Evolutionary conservation across 495 filamentous ascomycete species (phyloP).

Genomic region (Hypoxylon fuscum): DNA sequence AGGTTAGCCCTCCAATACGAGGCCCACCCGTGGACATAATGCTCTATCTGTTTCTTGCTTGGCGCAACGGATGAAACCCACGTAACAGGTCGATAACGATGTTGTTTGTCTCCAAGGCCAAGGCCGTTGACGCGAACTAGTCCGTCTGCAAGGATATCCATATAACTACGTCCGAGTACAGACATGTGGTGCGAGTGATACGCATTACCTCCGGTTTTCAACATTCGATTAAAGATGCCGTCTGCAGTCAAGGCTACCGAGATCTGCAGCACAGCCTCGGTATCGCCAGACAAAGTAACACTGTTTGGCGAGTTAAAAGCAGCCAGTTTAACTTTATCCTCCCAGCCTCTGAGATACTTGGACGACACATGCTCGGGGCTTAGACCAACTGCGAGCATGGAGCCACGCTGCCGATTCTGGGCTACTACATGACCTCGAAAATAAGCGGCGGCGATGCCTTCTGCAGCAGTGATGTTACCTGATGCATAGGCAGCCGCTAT

Average conservation of each 20-base stretch:
- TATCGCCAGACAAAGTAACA: slow-evolving; percentile 57
- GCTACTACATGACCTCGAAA: slow-evolving; percentile 54
- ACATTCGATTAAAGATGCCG: slow-evolving; percentile 47
- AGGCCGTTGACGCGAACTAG: too few relatives aligned
- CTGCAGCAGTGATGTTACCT: slow-evolving; percentile 42
- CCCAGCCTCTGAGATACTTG: slow-evolving; percentile 45
- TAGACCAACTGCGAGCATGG: slow-evolving; percentile 61
- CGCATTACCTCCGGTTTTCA: slow-evolving; percentile 58
- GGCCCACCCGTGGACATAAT: too few relatives aligned
- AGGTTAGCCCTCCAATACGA: slow-evolving; percentile 56
- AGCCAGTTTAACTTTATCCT: slow-evolving; percentile 46
- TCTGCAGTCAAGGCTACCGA: slow-evolving; percentile 50
- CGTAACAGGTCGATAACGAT: too few relatives aligned
- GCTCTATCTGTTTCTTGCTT: not conserved
- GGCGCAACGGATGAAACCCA: slow-evolving; percentile 29
- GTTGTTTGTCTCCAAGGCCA: too few relatives aligned
- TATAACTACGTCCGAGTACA: slow-evolving; percentile 50
- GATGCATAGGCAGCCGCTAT: slow-evolving; percentile 59
- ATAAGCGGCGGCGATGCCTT: slow-evolving; percentile 60
- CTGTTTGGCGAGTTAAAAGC: slow-evolving; percentile 55
- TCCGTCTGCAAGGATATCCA: slow-evolving; percentile 22
- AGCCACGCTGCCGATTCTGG: slow-evolving; percentile 45
- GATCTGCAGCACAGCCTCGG: slow-evolving; percentile 39
- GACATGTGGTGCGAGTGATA: slow-evolving; percentile 64
- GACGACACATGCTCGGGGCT: slow-evolving; percentile 49